phyloP scores from a whole-genome alignment of 1,139 yeast genomes.

The Nakaseomyces kungkrabaensis region DNA sequence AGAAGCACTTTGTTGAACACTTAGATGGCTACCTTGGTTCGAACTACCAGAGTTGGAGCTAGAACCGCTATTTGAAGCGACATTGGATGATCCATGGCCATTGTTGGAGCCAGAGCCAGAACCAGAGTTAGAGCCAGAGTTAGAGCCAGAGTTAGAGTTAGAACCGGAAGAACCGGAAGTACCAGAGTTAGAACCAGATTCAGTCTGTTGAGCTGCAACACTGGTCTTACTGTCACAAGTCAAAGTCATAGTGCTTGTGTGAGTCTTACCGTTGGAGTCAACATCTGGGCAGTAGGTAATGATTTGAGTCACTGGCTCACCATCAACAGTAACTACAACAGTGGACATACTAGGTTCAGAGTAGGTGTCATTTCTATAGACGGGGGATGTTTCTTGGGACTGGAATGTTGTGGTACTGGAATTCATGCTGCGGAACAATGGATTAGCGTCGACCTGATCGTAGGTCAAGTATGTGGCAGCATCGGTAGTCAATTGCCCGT shows the following conservation, averaged over 20 bases:
- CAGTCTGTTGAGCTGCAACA: no score
- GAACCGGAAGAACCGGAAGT: no score
- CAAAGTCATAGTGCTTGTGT: background rate
- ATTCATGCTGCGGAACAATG: no score
- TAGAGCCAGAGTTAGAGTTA: background rate
- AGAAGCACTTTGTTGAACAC: no score
- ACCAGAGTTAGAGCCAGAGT: background rate
- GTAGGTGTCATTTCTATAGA: background rate
- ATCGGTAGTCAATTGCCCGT: no score
- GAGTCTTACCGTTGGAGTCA: background rate
- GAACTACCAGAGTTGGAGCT: background rate
- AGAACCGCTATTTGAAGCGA: background rate
- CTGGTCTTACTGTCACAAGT: background rate
- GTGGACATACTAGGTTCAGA: background rate
- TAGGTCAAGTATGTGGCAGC: no score
- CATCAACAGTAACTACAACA: background rate
- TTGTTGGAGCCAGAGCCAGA: no score
- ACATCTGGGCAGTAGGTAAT: background rate
- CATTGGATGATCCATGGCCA: background rate
- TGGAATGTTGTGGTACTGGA: no score
- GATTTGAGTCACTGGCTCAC: background rate
- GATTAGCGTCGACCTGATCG: no score
- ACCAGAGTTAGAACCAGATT: no score
- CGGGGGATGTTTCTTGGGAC: no score
- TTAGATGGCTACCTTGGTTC: no score